Base-by-base conservation (phyloP, 1,284 basidiomycete genomes). In the Melanopsichium pennsylvanicum region DNA sequence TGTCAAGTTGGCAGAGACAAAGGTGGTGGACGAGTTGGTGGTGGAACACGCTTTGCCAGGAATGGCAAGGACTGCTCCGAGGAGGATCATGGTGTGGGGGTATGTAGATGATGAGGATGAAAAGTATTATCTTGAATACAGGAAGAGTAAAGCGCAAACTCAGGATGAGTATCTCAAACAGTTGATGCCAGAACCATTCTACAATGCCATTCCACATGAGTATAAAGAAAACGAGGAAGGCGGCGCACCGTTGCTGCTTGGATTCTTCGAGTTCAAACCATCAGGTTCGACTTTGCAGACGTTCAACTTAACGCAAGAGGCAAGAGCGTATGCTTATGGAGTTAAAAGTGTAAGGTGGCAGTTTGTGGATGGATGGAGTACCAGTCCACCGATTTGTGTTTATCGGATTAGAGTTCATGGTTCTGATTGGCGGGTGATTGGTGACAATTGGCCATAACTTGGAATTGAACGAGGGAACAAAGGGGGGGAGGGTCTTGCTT, bases 11-110 rank as follows among this genome's bases (percentile, higher is more conserved):
- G 36, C 48, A 1, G 47, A 56, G 45, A 33, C 58, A 2, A 56
- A 54, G 19, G 64, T 68, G 33, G 45, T 68, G 6, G 64, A 68
- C 1, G 52, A 56, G 34, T 23, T 68, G 23, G 54, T 54, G 16
- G 35, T 68, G 9, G 64, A 68, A n/a, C 64, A 68, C 37, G 38
- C 58, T 4, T 16, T 68, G 22, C 64, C 64, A 4, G 64, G 64
- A 1, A 61, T 68, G 64, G n/a, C 23, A 1, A 22, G 58, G 0
- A 54, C 49, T 3, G 64, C 64, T 19, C 64, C 64, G 2, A 25
- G 64, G 10, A 29, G 64, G 3, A 38, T 68, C 12, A 31, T 68
- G 5, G 64, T 57, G 5, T 68, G 64, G 64, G 64, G 37, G 0
- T 4, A 45, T 2, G 64, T 68, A 3, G 64, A 68, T 18, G 52